phyloP scores from a whole-genome alignment of 1,139 yeast species.

The Candida tropicalis region DNA sequence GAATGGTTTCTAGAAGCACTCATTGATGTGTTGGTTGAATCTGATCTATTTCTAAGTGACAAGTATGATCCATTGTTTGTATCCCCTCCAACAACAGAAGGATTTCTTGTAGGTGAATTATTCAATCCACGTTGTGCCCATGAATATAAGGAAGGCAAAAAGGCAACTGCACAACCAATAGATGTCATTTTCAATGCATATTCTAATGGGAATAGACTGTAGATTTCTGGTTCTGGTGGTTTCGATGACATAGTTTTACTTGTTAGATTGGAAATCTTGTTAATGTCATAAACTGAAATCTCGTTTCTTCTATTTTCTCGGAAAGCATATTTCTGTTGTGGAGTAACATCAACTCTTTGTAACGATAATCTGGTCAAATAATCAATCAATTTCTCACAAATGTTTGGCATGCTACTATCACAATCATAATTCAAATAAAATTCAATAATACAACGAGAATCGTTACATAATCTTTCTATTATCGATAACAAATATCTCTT shows the following conservation, averaged over 20 bases:
- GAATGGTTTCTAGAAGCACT: conserved; percentile 37
- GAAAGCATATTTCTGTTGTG: conserved; percentile 66
- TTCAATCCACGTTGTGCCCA: conserved; percentile 83
- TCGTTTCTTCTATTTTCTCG: conserved; percentile 62
- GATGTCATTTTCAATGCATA: conserved; percentile 84
- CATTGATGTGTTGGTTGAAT: conserved; percentile 37
- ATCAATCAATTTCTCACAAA: conserved; percentile 81
- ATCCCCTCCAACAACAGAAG: conserved; percentile 6
- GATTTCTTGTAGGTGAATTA: conserved; percentile 6
- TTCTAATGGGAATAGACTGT: conserved; percentile 66
- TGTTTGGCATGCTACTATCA: conserved; percentile 78
- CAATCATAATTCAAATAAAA: conserved; percentile 95
- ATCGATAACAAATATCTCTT: conserved; percentile 82
- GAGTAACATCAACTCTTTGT: conserved; percentile 70
- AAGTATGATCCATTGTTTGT: conserved; percentile 22
- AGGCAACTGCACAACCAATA: conserved; percentile 78
- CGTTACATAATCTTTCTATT: conserved; percentile 78
- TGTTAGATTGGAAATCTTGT: conserved; percentile 74
- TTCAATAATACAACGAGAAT: conserved; percentile 89
- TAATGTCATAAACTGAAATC: conserved; percentile 73
- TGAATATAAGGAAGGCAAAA: conserved; percentile 74
- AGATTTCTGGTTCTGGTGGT: conserved; percentile 62
- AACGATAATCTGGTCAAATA: conserved; percentile 75
- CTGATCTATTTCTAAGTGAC: conserved; percentile 41
- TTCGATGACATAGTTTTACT: conserved; percentile 65